These are phyloP conservation scores for Phaeosphaeria sp. DNA, from an alignment of 2,329 filamentous ascomycete genomes.

Conservation along the genomic window DNA sequence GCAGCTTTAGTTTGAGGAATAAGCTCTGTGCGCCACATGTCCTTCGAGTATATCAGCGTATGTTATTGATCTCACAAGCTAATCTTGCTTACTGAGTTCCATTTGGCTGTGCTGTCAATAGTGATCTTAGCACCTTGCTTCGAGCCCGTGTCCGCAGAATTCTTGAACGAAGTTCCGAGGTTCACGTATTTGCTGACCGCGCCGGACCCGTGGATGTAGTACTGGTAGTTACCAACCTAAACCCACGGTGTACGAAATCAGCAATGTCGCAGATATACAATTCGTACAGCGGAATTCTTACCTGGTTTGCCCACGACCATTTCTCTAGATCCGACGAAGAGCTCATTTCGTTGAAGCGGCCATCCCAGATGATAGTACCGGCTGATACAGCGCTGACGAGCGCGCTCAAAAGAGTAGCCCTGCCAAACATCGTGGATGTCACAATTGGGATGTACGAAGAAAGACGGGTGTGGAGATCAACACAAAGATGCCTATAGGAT, in stretches of 20 bases:
- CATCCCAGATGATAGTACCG: slow-evolving; percentile 67
- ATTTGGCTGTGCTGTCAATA: slow-evolving; percentile 69
- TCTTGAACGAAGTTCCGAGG: slow-evolving; percentile 67
- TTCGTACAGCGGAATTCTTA: too few relatives aligned
- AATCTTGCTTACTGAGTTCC: slow-evolving; percentile 61
- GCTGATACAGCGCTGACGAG: slow-evolving; percentile 43
- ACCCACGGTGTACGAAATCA: too few relatives aligned
- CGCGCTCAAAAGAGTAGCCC: slow-evolving; percentile 34
- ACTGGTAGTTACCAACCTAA: slow-evolving; percentile 75
- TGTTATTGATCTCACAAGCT: background rate
- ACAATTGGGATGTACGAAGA: background rate
- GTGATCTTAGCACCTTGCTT: slow-evolving; percentile 73
- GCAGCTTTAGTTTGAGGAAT: slow-evolving; percentile 73
- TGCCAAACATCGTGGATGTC: slow-evolving; percentile 38
- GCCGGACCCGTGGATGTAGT: slow-evolving; percentile 74
- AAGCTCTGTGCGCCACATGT: slow-evolving; percentile 77
- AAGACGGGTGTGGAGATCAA: background rate
- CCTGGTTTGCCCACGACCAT: slow-evolving; percentile 73
- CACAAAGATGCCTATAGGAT: background rate
- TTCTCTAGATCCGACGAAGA: slow-evolving; percentile 62
- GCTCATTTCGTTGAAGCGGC: slow-evolving; percentile 67
- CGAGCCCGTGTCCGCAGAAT: slow-evolving; percentile 67
- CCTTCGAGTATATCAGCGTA: slow-evolving; percentile 28
- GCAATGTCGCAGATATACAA: too few relatives aligned
- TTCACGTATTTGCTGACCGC: slow-evolving; percentile 66